Conservation (phyloP, 2,329 filamentous ascomycete genomes). For the Myriosclerotinia duriaeana region DNA sequence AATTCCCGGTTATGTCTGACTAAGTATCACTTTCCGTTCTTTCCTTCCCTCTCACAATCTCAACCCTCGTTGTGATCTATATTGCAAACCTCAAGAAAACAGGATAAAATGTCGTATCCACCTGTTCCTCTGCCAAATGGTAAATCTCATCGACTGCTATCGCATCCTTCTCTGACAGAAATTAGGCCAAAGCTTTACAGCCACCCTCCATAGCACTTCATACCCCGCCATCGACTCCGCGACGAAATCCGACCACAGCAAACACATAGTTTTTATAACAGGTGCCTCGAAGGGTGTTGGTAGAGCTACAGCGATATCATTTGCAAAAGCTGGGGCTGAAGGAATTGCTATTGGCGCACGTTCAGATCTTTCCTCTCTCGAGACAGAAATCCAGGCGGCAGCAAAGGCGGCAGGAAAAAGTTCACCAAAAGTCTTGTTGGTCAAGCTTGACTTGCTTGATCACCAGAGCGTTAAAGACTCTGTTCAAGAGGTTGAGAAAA, state of each 20-base stretch:
- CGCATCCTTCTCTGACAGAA: not conserved
- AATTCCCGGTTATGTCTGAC: not conserved
- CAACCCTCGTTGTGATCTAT: not conserved
- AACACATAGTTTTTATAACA: constrained; percentile 31
- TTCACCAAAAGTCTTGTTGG: constrained; percentile 28
- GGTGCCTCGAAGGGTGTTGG: constrained; percentile 34
- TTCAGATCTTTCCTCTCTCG: constrained; percentile 26
- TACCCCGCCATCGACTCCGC: constrained; percentile 53
- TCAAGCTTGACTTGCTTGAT: constrained; percentile 30
- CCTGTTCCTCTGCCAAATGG: constrained; percentile 19
- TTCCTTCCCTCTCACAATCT: not conserved
- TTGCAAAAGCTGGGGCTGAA: constrained; percentile 32
- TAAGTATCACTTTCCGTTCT: not conserved
- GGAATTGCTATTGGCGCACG: constrained; percentile 32
- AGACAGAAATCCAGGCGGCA: constrained; percentile 29
- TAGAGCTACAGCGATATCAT: constrained; percentile 32
- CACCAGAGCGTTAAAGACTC: constrained; percentile 26
- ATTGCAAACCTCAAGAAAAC: not conserved
- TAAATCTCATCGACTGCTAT: not conserved
- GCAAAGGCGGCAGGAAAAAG: constrained; percentile 28
- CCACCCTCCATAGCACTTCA: constrained; percentile 46
- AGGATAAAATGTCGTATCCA: constrained; percentile 14
- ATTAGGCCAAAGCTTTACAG: constrained; percentile 21
- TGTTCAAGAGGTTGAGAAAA: constrained; percentile 26
- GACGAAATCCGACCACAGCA: constrained; percentile 29